A percentile compares a stretch with the other conserved stretches of the same genome.
Conservation (phyloP, 352 stramenopile genomes). For the Elongisporangium undulatum region DNA sequence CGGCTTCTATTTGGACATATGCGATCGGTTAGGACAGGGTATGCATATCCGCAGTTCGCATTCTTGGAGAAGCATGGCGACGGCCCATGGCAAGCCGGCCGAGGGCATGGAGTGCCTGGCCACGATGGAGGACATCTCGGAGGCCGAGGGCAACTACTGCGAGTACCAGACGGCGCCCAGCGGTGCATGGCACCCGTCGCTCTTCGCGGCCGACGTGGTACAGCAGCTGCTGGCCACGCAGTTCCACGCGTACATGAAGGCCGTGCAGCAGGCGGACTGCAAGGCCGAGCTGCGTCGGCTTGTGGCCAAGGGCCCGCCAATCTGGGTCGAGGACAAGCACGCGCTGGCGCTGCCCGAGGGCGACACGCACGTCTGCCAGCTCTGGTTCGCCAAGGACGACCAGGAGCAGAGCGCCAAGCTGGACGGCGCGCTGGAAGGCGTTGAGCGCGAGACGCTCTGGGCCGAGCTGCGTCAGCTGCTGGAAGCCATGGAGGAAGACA, state of each 20-base stretch:
- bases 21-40: not conserved
- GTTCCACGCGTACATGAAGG: conserved; percentile 92
- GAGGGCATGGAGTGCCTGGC: conserved; percentile 90
- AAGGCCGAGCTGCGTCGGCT: conserved; percentile 93
- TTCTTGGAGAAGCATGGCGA: conserved; percentile 11
- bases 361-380: conserved; percentile 85
- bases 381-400: conserved; percentile 89
- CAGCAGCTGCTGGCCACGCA: conserved; percentile 85
- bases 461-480: conserved; percentile 63
- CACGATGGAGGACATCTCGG: conserved; percentile 95
- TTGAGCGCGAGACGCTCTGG: conserved; percentile 75
- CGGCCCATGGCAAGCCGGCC: conserved; percentile 65
- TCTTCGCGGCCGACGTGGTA: conserved; percentile 71
- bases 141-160: conserved; percentile 83
- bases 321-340: conserved; percentile 93
- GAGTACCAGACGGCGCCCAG: conserved; percentile 92
- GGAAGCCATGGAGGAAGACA: conserved; percentile 78
- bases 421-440: conserved; percentile 84
- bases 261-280: conserved; percentile 92
- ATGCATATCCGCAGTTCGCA: not conserved
- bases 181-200: conserved; percentile 81
- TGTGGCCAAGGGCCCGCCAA: conserved; percentile 84
- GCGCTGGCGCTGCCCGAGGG: conserved; percentile 83
- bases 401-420: conserved; percentile 86
- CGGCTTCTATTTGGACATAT: not conserved